Evolutionary conservation across 2,329 filamentous ascomycete species (phyloP).

Genomic region (Tolypocladium inflatum): DNA sequence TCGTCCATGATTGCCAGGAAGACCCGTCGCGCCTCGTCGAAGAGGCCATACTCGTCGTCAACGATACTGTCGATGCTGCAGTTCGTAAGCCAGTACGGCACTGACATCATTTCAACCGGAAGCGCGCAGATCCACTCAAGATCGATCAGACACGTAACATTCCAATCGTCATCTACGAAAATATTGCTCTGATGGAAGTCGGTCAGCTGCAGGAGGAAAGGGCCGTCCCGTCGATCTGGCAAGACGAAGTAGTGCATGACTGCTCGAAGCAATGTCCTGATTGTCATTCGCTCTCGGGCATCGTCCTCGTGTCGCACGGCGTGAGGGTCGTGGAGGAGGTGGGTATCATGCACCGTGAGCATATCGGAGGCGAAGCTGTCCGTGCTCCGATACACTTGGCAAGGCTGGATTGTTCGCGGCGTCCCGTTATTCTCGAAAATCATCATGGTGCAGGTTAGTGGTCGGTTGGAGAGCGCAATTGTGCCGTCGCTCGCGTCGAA

Average conservation of each 20-base stretch:
- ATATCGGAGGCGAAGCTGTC: conserved; percentile 18
- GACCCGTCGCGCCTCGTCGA: conserved; percentile 5
- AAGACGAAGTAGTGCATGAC: conserved; percentile 16
- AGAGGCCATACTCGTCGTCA: conserved; percentile 5
- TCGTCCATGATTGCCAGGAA: conserved; percentile 9
- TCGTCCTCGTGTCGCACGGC: conserved; percentile 15
- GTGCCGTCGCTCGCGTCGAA: conserved; percentile 14
- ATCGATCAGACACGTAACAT: conserved; percentile 21
- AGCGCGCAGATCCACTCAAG: conserved; percentile 22
- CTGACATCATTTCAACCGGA: conserved; percentile 18
- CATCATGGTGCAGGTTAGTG: conserved; percentile 7
- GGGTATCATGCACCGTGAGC: conserved; percentile 15
- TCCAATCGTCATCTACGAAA: conserved; percentile 23
- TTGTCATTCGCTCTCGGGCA: conserved; percentile 17
- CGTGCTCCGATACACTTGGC: conserved; percentile 18
- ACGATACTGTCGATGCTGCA: conserved; percentile 10
- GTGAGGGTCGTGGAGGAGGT: conserved; percentile 16
- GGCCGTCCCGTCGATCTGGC: conserved; percentile 11
- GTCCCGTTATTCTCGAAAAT: conserved; percentile 21
- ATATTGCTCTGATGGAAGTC: conserved; percentile 24
- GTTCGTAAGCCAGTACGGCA: conserved; percentile 21
- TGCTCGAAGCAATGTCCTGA: conserved; percentile 13
- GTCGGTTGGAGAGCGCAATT: conserved; percentile 17
- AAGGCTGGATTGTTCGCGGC: conserved; percentile 17
- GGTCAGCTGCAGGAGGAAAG: conserved; percentile 17